Percentiles rank a stretch among this genome's conserved stretches.
phyloP scores from a whole-genome alignment of 352 stramenopile species.

The Pythium phragmiticola region DNA sequence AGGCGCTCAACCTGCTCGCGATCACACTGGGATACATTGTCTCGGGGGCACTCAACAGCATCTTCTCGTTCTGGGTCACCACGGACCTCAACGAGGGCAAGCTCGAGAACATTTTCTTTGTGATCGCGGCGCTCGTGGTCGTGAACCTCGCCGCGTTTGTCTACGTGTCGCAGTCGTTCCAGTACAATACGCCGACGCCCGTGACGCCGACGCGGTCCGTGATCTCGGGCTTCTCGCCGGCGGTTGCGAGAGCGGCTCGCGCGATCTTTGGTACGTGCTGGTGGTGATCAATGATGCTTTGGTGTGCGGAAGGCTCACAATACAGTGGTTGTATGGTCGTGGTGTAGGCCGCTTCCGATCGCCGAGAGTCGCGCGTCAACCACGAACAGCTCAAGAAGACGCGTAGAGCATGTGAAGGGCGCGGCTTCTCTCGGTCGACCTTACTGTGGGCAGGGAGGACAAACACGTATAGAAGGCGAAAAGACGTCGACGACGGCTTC shows the following conservation, averaged over 20 bases:
- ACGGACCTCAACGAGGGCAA: slow-evolving; percentile 87
- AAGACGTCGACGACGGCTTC: too few species aligned
- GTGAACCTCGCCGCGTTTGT: slow-evolving; percentile 67
- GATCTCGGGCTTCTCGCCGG: slow-evolving; percentile 35
- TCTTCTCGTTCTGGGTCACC: slow-evolving; percentile 91
- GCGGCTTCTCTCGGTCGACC: background rate
- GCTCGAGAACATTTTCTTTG: slow-evolving; percentile 90
- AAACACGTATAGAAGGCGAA: too few species aligned
- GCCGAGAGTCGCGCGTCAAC: background rate
- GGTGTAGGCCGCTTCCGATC: slow-evolving; percentile 10
- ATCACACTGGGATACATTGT: slow-evolving; percentile 89
- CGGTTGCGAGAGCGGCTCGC: slow-evolving; percentile 23
- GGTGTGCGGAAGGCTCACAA: background rate
- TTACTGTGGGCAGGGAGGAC: too few species aligned
- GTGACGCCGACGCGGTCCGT: slow-evolving; percentile 1
- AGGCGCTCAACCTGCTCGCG: slow-evolving; percentile 88
- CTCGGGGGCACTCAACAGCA: slow-evolving; percentile 77
- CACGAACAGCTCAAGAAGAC: background rate
- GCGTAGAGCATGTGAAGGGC: background rate
- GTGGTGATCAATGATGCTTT: background rate
- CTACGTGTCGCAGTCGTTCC: slow-evolving; percentile 75
- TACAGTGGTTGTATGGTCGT: background rate
- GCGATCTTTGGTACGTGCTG: slow-evolving; percentile 22
- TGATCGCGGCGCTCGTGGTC: slow-evolving; percentile 66
- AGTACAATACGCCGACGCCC: slow-evolving; percentile 47